These are phyloP conservation scores for Chrysopogon serrulatus DNA, from an alignment of 176 grass and related monocot genomes.

Conservation along the genomic window DNA sequence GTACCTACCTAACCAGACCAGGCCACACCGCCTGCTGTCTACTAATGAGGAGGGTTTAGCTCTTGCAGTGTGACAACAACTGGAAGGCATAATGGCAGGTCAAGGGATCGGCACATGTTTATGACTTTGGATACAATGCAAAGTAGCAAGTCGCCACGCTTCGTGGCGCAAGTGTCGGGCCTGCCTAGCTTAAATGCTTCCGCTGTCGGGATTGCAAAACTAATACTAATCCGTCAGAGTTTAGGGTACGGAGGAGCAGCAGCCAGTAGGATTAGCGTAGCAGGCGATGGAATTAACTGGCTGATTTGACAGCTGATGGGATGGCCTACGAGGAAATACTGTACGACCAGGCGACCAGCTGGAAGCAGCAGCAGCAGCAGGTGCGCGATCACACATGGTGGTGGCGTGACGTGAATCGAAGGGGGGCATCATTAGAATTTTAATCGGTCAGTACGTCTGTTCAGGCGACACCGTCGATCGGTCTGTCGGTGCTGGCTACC, in stretches of 20 bases:
- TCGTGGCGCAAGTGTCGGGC: slow-evolving; percentile 35
- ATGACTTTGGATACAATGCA: slow-evolving; percentile 12
- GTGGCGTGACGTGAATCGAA: neutral
- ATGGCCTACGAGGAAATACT: neutral
- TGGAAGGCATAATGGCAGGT: neutral
- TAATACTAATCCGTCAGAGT: neutral
- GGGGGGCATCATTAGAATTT: neutral
- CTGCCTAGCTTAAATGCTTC: neutral
- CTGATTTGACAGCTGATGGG: neutral
- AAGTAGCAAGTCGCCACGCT: slow-evolving; percentile 9
- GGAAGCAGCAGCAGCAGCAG: too few relatives aligned
- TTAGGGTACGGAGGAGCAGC: neutral
- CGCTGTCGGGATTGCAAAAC: slow-evolving; percentile 40
- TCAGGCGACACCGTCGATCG: neutral
- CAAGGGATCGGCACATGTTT: neutral
- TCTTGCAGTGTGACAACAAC: too few relatives aligned
- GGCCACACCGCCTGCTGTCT: neutral
- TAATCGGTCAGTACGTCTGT: neutral
- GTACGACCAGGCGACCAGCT: neutral
- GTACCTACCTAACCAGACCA: slow-evolving; percentile 7
- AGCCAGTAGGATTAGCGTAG: neutral
- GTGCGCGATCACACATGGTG: neutral
- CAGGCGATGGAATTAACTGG: neutral
- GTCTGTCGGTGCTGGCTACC: neutral
- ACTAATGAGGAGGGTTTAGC: too few relatives aligned